phyloP scores from a whole-genome alignment of 371 early-diverging fungal genomes.

The Actinomortierella wolfii region DNA sequence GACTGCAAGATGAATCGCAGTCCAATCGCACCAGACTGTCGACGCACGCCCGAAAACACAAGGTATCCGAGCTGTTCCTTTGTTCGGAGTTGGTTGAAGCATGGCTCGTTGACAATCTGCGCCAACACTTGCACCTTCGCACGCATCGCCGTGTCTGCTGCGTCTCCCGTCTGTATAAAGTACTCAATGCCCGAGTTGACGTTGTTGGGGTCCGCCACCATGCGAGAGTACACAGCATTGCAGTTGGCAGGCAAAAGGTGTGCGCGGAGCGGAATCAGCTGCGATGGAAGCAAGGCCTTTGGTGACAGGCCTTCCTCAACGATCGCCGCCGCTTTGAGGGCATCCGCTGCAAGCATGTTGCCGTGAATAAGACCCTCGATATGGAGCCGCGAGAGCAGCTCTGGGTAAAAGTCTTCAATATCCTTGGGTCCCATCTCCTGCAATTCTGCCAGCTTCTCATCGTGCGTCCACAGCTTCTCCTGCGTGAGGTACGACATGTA shows the following conservation, averaged over 20 bases:
- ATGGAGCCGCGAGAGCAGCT: constrained; percentile 69
- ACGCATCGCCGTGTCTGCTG: constrained; percentile 59
- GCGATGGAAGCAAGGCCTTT: constrained; percentile 64
- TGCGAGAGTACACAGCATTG: constrained; percentile 64
- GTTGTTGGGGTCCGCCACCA: constrained; percentile 77
- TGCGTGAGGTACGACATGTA: constrained; percentile 77
- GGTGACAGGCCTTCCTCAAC: constrained; percentile 59
- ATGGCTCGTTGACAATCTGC: constrained; percentile 85
- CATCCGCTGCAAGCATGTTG: constrained; percentile 72
- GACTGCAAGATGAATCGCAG: constrained; percentile 86
- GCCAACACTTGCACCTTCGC: constrained; percentile 72
- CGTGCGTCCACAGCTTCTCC: constrained; percentile 81
- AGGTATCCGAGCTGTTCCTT: constrained; percentile 89
- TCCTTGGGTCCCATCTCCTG: constrained; percentile 69
- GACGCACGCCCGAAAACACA: constrained; percentile 74
- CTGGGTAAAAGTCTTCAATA: constrained; percentile 74
- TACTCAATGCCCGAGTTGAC: constrained; percentile 90
- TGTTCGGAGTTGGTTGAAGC: constrained; percentile 91
- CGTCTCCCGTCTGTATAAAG: constrained; percentile 66
- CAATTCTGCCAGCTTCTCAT: constrained; percentile 72
- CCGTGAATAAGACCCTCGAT: constrained; percentile 86
- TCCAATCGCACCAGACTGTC: constrained; percentile 66
- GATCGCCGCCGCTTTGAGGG: constrained; percentile 60
- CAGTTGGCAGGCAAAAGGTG: constrained; percentile 67
- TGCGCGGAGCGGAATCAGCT: constrained; percentile 65